Evolutionary conservation across 2,329 filamentous ascomycete species (phyloP).

Genomic region (Davidsoniella eucalypti): DNA sequence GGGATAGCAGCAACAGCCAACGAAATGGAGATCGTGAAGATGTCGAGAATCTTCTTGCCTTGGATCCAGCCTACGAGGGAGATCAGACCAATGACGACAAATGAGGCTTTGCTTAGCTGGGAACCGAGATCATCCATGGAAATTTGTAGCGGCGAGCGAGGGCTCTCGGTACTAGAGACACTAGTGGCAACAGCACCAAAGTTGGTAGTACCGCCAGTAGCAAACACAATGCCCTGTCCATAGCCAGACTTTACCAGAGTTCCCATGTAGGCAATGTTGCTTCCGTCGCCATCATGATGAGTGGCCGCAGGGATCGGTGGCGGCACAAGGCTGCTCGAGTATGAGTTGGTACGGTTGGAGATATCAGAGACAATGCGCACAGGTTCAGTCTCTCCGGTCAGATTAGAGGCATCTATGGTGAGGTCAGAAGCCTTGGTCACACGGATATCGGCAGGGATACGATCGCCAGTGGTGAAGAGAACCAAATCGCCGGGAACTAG

Average conservation of each 20-base stretch:
- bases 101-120: constrained; percentile 92
- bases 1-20: constrained; percentile 92
- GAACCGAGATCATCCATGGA: constrained; percentile 97
- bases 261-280: constrained; percentile 96
- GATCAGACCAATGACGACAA: constrained; percentile 84
- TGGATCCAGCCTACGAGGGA: constrained; percentile 80
- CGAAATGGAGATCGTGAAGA: constrained; percentile 95
- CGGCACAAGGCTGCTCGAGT: constrained; percentile 1
- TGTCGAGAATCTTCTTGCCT: constrained; percentile 76
- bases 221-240: constrained; percentile 92
- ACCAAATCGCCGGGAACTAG: constrained; percentile 88
- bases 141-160: constrained; percentile 78
- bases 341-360: constrained; percentile 9
- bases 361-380: constrained; percentile 61
- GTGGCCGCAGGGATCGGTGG: constrained; percentile 16
- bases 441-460: constrained; percentile 88
- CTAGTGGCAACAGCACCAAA: constrained; percentile 94
- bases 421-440: constrained; percentile 82
- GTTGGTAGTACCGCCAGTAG: constrained; percentile 82
- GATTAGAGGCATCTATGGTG: constrained; percentile 88
- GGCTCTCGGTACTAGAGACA: constrained; percentile 86
- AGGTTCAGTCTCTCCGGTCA: constrained; percentile 93
- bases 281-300: constrained; percentile 42
- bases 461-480: constrained; percentile 85
- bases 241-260: constrained; percentile 89